Percentiles rank a stretch among this genome's conserved stretches.
phyloP scores from a whole-genome alignment of 257 asterid genomes.

The Paraleonurus japonicus region DNA sequence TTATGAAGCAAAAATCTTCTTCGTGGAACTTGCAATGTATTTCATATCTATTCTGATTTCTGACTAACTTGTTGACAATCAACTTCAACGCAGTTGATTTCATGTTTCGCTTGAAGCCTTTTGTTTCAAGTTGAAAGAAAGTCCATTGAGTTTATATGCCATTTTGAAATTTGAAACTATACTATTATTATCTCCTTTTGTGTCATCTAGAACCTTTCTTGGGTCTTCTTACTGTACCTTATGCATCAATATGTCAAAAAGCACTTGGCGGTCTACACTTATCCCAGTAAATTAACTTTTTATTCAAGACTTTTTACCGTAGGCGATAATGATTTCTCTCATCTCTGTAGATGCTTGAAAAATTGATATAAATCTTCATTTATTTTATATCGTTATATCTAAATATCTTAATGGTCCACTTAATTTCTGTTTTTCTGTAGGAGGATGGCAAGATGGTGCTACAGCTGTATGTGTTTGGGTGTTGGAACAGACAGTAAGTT shows the following conservation, averaged over 20 bases:
- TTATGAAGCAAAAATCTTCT: not conserved
- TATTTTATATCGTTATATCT: not conserved
- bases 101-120: conserved; percentile 9
- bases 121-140: conserved; percentile 17
- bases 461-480: conserved; percentile 93
- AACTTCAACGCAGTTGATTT: conserved; percentile 3
- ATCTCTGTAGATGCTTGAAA: not conserved
- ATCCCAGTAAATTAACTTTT: not conserved
- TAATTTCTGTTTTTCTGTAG: conserved; percentile 38
- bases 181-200: not conserved
- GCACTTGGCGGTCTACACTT: not conserved
- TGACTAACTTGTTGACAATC: not conserved
- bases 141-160: not conserved
- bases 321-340: not conserved
- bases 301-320: not conserved
- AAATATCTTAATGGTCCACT: not conserved
- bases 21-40: conserved; percentile 4
- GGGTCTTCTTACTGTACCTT: not conserved
- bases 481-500: conserved; percentile 73
- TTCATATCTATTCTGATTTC: not conserved
- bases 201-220: conserved; percentile 8
- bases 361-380: not conserved
- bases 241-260: conserved; percentile 9
- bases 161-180: not conserved
- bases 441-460: conserved; percentile 98